Evolutionary conservation across 192 early-diverging fungal species (phyloP), one percentile per base, ranked within the genome.

Genomic region (Coemansia umbellata): DNA sequence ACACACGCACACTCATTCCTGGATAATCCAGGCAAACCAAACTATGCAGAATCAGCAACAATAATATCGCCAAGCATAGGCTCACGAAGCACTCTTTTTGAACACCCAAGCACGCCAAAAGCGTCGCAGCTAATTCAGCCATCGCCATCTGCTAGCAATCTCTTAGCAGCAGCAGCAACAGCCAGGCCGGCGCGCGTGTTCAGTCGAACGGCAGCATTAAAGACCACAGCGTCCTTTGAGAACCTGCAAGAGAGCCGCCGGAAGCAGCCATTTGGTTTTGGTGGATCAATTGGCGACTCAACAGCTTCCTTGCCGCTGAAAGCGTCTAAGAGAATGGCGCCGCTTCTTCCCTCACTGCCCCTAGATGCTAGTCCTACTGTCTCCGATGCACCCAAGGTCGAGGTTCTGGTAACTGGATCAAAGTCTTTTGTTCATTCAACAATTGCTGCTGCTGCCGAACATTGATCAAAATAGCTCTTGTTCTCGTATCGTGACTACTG

Each of bases 381-480:
- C n/a, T n/a, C 33, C 26, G 17, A 24, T 41, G 19, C 10, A 5
- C 43, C 63, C 1, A 56, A 26, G 24, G 42, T 52, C 23, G 64
- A 67, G 39, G 37, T 74, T 5, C 64, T 74, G 14, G 71, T 74
- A 7, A 67, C 64, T 6, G 71, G 71, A 3, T 62, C 71, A 3
- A 66, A 61, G 27, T 47, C 47, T 23, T 74, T 74, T 55, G 58
- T 74, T 10, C 71, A 59, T 36, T 59, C 71, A 1, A 59, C 63
- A 5, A 33, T 66, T 11, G 37, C 42, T 3, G 31, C 54, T 22
- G 28, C 51, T 7, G n/a, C n/a, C n/a, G n/a, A n/a, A n/a, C n/a
- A n/a, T n/a, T n/a, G n/a, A n/a, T n/a, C n/a, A n/a, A n/a, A n/a
- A n/a, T n/a, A n/a, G n/a, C n/a, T n/a, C n/a, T n/a, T n/a, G n/a